phyloP scores from a whole-genome alignment of 129 eudicot species.

The Tanacetum coccineum region DNA sequence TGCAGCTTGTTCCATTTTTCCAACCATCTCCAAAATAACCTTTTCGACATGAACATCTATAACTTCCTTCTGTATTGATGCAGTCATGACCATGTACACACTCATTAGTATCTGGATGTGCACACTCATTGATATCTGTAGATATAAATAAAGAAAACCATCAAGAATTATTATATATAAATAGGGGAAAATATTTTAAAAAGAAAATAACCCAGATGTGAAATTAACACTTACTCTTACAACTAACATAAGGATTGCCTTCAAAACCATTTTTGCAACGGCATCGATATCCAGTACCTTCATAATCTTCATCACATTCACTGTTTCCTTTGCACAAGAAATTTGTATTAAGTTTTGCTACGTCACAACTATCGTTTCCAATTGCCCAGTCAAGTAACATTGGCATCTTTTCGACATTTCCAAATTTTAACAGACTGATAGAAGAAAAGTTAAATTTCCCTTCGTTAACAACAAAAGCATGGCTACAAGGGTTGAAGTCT shows the following conservation, averaged over 20 bases:
- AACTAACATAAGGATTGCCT: constrained; percentile 32
- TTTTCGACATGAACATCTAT: constrained; percentile 29
- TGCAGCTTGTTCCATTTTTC: constrained; percentile 25
- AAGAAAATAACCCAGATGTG: too few species aligned
- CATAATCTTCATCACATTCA: background rate
- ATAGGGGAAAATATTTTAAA: background rate
- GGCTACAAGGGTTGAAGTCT: too few species aligned
- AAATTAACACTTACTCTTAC: background rate
- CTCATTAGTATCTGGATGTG: background rate
- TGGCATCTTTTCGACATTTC: constrained; percentile 16
- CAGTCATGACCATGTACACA: constrained; percentile 19
- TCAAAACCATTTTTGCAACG: constrained; percentile 28
- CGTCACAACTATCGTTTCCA: constrained; percentile 18
- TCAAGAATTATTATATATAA: background rate
- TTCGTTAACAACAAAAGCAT: too few species aligned
- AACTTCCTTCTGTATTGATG: constrained; percentile 17
- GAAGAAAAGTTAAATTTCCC: too few species aligned
- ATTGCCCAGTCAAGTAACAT: constrained; percentile 37
- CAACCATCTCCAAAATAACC: constrained; percentile 35
- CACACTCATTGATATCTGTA: background rate
- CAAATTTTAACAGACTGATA: constrained; percentile 13
- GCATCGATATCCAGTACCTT: constrained; percentile 30
- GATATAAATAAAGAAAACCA: background rate
- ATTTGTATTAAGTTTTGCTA: too few species aligned
- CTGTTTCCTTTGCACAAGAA: constrained; percentile 23